Evolutionary conservation across 495 filamentous ascomycete genomes (phyloP), one percentile per base, ranked within the genome.

Genomic region (Cenococcum geophilum): DNA sequence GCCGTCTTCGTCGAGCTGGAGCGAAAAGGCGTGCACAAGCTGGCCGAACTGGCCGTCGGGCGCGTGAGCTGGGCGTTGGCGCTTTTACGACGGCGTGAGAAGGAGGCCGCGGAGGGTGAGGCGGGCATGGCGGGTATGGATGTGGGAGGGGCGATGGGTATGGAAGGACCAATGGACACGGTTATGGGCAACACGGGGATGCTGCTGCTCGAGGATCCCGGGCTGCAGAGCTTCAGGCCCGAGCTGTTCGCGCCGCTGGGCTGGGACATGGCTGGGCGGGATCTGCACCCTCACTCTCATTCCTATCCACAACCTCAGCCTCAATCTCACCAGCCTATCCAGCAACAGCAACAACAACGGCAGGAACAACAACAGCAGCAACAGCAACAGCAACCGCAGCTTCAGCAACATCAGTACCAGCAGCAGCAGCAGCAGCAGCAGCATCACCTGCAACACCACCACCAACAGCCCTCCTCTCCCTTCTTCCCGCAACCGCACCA

Each of bases 141-240:
- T 3, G 18, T 50, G 18, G 50, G 56, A 57, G 62, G 71, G 42
- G 63, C 57, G 56, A 66, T 43, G 66, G 70, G 55, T 68, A 65
- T 42, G 59, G 68, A 32, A 61, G 58, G 5, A 22, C 20, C 9
- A 56, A 36, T 58, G 63, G 75, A 78, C 62, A 67, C 70, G 9
- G 74, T 78, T n/a, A 79, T 79, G 77, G 76, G 76, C 1, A 72
- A 72, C 55, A 74, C 74, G n/a, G 75, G 77, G 0, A 78, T 78
- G 77, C 65, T 75, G 54, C 66, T 79, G 9, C 70, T 79, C 49
- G 77, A 79, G 64, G 76, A 78, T 62, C 67, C 73, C 1, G 74
- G 76, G 1, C 64, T 77, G 36, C 75, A 78, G 53, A 64, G 68
- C 6, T 72, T 70, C 57, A 48, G 66, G 20, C 64, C 67, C 12